Conservation (phyloP, 495 filamentous ascomycete species). For the Talaromyces stipitatus region DNA sequence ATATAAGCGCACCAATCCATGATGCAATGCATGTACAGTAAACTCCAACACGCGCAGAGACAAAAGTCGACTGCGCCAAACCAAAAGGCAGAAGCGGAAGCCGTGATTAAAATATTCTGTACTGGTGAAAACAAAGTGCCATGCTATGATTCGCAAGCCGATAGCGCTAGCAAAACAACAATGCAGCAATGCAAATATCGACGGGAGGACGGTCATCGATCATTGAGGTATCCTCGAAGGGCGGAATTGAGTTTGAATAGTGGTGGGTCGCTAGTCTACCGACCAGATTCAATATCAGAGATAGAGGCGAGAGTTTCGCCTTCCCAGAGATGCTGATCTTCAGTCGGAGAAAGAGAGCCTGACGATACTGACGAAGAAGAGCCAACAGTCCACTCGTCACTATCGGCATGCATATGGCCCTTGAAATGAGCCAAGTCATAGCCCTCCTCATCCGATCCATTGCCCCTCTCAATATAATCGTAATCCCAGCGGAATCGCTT, state of each 20-base stretch:
- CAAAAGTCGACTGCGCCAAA: neutral
- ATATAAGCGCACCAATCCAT: slow-evolving; percentile 5
- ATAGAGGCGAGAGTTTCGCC: slow-evolving; percentile 50
- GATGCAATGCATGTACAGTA: slow-evolving; percentile 9
- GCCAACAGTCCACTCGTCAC: slow-evolving; percentile 67
- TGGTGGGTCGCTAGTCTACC: slow-evolving; percentile 14
- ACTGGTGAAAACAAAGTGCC: neutral
- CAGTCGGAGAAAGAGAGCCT: slow-evolving; percentile 52
- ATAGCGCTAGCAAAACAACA: slow-evolving; percentile 7
- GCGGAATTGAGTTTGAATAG: neutral
- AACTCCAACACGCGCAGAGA: slow-evolving; percentile 1
- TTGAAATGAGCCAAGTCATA: slow-evolving; percentile 52
- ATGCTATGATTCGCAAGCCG: neutral
- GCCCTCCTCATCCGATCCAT: slow-evolving; percentile 42
- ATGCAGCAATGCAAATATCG: slow-evolving; percentile 8
- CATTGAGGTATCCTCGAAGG: slow-evolving; percentile 3
- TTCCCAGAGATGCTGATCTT: slow-evolving; percentile 57
- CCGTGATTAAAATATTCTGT: slow-evolving; percentile 1
- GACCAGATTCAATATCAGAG: slow-evolving; percentile 43
- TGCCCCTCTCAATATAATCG: slow-evolving; percentile 82
- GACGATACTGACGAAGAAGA: slow-evolving; percentile 64
- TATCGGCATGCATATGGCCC: slow-evolving; percentile 50
- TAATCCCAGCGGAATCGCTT: slow-evolving; percentile 92
- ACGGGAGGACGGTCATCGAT: slow-evolving; percentile 7
- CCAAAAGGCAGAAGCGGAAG: neutral